Evolutionary conservation across 2,329 filamentous ascomycete species (phyloP).

Genomic region (Neocatenulostroma microsporum): DNA sequence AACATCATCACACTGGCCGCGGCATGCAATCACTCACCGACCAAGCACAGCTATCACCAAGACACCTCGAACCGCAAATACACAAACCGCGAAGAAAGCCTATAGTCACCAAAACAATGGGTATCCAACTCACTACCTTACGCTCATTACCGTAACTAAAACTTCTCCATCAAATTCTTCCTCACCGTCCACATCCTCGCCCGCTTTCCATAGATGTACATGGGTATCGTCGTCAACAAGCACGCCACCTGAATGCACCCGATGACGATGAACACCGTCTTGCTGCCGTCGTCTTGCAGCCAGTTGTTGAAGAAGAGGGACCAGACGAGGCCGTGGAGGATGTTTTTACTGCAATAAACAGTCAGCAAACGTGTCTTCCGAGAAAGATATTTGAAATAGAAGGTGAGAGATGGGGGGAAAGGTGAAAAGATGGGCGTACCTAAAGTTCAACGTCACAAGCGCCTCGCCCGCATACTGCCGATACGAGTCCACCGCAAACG

Average conservation of each 20-base stretch:
- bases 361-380: no score
- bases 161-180: conserved; percentile 78
- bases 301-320: conserved; percentile 80
- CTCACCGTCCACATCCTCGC: conserved; percentile 90
- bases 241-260: conserved; percentile 77
- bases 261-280: conserved; percentile 70
- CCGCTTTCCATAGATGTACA: conserved; percentile 91
- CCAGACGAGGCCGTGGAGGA: conserved; percentile 84
- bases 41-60: no score
- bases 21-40: no score
- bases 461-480: conserved; percentile 90
- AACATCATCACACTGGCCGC: no score
- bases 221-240: conserved; percentile 65
- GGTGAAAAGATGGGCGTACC: no score
- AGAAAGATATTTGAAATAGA: no score
- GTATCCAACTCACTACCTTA: background rate
- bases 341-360: conserved; percentile 86
- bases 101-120: background rate
- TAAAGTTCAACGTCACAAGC: conserved; percentile 90
- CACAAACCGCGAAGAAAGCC: background rate
- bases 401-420: no score
- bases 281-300: conserved; percentile 67
- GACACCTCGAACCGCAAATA: background rate
- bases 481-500: conserved; percentile 89
- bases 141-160: conserved; percentile 33